These are phyloP conservation scores for Opeltia flavorubescens DNA, from an alignment of 495 filamentous ascomycete genomes.

Conservation along the genomic window DNA sequence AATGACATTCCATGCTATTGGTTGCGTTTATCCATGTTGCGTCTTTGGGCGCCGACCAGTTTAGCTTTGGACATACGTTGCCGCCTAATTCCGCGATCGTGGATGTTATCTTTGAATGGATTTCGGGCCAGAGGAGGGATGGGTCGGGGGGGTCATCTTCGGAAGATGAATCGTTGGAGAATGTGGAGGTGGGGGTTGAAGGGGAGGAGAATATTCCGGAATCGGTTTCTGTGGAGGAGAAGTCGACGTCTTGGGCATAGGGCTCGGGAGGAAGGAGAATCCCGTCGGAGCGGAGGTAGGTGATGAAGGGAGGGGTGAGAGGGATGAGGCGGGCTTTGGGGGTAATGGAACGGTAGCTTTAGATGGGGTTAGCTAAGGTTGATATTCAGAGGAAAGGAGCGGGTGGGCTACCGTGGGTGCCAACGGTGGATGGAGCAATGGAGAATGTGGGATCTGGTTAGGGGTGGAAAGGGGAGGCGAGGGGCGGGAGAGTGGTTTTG, in stretches of 20 bases:
- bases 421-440: slow-evolving; percentile 90
- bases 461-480: slow-evolving; percentile 61
- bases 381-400: background rate
- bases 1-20: slow-evolving; percentile 79
- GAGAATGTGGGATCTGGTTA: slow-evolving; percentile 73
- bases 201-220: slow-evolving; percentile 5
- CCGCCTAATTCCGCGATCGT: slow-evolving; percentile 71
- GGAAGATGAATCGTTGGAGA: slow-evolving; percentile 24
- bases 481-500: slow-evolving; percentile 15
- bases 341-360: slow-evolving; percentile 61
- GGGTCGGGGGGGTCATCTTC: slow-evolving; percentile 38
- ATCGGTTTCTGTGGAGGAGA: slow-evolving; percentile 3
- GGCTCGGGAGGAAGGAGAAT: slow-evolving; percentile 62
- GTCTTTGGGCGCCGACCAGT: slow-evolving; percentile 96
- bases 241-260: background rate
- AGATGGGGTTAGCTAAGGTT: slow-evolving; percentile 6
- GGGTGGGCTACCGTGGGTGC: slow-evolving; percentile 52
- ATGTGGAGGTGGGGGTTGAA: slow-evolving; percentile 21
- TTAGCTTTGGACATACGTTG: slow-evolving; percentile 77
- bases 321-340: slow-evolving; percentile 78
- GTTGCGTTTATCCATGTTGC: slow-evolving; percentile 88
- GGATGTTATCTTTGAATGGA: slow-evolving; percentile 60
- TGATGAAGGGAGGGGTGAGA: slow-evolving; percentile 56
- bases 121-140: slow-evolving; percentile 46
- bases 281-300: slow-evolving; percentile 83